These are phyloP conservation scores for Actinomortierella wolfii DNA, from an alignment of 371 early-diverging fungal genomes.

Conservation along the genomic window DNA sequence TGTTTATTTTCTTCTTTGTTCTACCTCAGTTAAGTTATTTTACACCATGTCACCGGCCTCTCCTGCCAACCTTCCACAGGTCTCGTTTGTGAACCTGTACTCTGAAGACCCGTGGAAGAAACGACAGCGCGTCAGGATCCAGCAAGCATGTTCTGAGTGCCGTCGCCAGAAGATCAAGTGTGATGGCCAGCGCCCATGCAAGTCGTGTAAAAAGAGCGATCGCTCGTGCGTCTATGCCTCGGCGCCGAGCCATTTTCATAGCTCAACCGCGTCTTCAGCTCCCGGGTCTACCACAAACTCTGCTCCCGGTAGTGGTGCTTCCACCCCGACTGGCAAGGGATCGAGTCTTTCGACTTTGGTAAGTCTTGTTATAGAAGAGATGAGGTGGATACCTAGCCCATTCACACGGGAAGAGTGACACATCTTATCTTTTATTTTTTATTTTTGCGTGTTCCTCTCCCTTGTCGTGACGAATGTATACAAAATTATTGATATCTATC, in stretches of 20 bases:
- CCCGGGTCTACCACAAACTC: no score
- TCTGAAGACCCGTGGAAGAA: constrained; percentile 48
- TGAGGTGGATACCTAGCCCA: no score
- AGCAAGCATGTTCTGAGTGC: constrained; percentile 45
- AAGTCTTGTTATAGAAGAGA: no score
- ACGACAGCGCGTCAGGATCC: constrained; percentile 43
- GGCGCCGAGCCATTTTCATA: neutral
- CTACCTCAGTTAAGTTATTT: neutral
- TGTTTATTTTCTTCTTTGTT: neutral
- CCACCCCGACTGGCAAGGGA: no score
- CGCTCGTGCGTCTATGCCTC: constrained; percentile 41
- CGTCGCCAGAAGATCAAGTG: constrained; percentile 47
- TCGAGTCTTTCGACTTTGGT: no score
- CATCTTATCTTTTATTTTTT: no score
- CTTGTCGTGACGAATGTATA: no score
- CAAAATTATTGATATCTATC: no score
- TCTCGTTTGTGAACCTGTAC: constrained; percentile 45
- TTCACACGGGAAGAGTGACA: no score
- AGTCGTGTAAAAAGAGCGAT: constrained; percentile 43
- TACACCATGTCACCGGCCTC: constrained; percentile 35
- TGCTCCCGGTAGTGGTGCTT: no score
- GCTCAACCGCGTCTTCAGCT: no score
- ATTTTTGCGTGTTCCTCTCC: no score
- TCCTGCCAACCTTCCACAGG: constrained; percentile 36
- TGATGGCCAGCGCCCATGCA: constrained; percentile 44